Evolutionary conservation across 306 rosid genomes (phyloP), one percentile per base, ranked within the genome.

Genomic region (Cicer judaicum): DNA sequence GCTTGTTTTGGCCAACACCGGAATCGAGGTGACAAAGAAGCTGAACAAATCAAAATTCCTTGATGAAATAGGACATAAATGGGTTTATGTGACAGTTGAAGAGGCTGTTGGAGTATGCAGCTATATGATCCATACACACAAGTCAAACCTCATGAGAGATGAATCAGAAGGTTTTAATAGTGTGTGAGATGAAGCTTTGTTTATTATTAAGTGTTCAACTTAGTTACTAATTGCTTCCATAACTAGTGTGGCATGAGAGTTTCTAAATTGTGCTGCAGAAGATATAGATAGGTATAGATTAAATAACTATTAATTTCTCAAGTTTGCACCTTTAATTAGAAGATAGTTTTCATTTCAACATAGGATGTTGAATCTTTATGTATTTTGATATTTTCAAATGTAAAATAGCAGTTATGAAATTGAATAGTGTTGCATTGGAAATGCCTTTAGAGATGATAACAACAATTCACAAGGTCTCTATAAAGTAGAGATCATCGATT

Each of bases 91-190:
- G 59, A 92, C 97, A 7, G 95, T 92, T 39, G 97, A 82, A 47
- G 99, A 92, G 74, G 99, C 99, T 13, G 99, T 92, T 49, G 89
- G 86, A 72, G 96, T 90, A 59, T 94, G 99, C 88, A 90, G 82
- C 76, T 90, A 62, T 79, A 85, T 86, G 92, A 91, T 92, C 76
- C 88, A 85, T 40, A 16, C 88, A 1, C 70, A 75, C 81, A 89
- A 90, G 76, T 68, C 92, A 0, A 77, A 70, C 74, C 64, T 74
- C 10, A 42, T 14, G 68, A 94, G 87, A 72, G 92, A 73, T 71
- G 89, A 89, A 82, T 68, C 88, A 47, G 91, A 80, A 70, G 78
- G 79, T 44, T 88, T 87, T 88, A 83, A 84, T 78, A 87, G 49
- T 67, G 96, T 89, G 38, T 91, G 74, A 88, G 16, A 44, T 34